Base-by-base conservation (phyloP, 129 eudicot genomes). In the Lonicera japonica region DNA sequence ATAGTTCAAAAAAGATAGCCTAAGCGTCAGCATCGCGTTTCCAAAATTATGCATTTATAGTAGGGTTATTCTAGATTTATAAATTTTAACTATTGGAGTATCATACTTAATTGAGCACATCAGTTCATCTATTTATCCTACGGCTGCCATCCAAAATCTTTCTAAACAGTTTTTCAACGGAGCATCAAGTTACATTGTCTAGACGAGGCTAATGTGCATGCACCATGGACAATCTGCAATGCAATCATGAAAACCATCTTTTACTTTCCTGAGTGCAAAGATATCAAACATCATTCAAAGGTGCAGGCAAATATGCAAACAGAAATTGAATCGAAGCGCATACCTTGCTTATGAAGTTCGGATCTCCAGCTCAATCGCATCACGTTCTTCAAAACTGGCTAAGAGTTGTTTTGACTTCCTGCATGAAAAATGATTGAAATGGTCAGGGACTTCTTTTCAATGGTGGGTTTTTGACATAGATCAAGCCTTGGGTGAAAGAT, bases 321-420 rank as follows among this genome's bases (percentile, higher is more conserved):
- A 15, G 8, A 58, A 45, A 63, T 5, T 11, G 41, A 60, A 19
- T 43, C 41, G 9, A 65, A 21, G 25, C 10, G 41, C 68, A 14
- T 61, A 73, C 69, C 36, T 24, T 40, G 23, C 39, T 34, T 51
- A 59, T 51, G 25, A 12, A 23, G 65, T 57, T 65, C 58, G 54
- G 58, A 63, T 24, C 58, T 23, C 50, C 66, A 59, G 46, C 14
- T 1, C 51, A 19, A 48, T 25, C 41, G 47, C 50, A 47, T 36
- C 20, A n/a, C 41, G 5, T 48, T 20, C 21, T 57, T 58, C 53
- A 20, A 41, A 20, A 57, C 10, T 20, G 29, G 54, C 38, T 34
- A 17, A n/a, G 47, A 48, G 20, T 41, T 53, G 67, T 34, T 40
- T 14, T 29, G 13, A 18, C 11, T 3, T 29, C 46, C 73, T 59